Percentiles rank a stretch among this genome's conserved stretches.
These are phyloP conservation scores for Diddensiella transvaalensis DNA, from an alignment of 805 yeast species.

Conservation along the genomic window DNA sequence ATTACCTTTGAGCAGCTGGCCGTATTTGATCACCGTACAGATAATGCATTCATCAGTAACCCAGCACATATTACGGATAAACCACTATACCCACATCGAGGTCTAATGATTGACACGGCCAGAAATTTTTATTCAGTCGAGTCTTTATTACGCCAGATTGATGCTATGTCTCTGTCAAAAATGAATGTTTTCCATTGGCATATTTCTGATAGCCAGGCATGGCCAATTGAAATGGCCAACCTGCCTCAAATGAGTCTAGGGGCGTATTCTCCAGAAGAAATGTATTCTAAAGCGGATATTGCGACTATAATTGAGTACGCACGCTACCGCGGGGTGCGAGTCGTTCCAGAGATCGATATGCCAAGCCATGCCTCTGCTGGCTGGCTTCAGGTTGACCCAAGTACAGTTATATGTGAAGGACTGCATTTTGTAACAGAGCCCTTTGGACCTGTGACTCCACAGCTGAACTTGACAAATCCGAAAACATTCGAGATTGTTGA, in stretches of 20 bases:
- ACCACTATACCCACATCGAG: conserved; percentile 40
- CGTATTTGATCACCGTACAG: conserved; percentile 17
- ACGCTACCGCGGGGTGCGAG: conserved; percentile 36
- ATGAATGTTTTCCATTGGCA: conserved; percentile 44
- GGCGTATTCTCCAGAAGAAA: conserved; percentile 37
- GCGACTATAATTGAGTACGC: conserved; percentile 35
- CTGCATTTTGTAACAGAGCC: conserved; percentile 35
- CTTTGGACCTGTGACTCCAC: conserved; percentile 42
- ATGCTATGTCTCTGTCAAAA: conserved; percentile 38
- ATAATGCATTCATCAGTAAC: conserved; percentile 32
- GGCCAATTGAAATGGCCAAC: conserved; percentile 37
- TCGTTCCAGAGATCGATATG: conserved; percentile 42
- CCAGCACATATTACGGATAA: conserved; percentile 35
- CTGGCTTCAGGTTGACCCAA: conserved; percentile 35
- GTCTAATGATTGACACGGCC: conserved; percentile 40
- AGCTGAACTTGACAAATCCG: conserved; percentile 36
- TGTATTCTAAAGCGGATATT: conserved; percentile 33
- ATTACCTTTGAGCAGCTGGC: conserved; percentile 41
- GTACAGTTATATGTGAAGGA: conserved; percentile 33
- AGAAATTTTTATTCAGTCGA: conserved; percentile 35
- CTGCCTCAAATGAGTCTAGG: conserved; percentile 40
- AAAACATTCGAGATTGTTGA: conserved; percentile 35
- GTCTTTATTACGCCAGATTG: conserved; percentile 36
- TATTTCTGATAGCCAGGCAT: conserved; percentile 38
- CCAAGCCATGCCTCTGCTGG: conserved; percentile 44